Conservation (phyloP, 2,329 filamentous ascomycete genomes). For the Grosmannia clavigera region DNA sequence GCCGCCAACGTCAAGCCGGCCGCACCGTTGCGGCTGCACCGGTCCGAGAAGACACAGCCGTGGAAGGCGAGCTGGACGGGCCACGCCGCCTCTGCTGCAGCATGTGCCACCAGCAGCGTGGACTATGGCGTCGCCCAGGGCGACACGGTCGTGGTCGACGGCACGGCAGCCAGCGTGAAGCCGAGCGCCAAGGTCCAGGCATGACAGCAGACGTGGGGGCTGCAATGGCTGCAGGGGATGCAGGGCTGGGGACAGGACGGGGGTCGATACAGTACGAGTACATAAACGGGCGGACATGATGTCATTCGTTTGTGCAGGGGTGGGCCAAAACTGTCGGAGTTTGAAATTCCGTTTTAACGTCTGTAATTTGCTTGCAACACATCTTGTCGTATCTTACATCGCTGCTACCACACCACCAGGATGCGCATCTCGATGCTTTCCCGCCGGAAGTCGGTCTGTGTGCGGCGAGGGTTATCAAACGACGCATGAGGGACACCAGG, state of each 20-base stretch:
- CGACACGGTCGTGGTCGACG: slow-evolving; percentile 5
- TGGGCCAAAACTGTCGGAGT: not conserved
- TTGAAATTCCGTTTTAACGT: too few relatives aligned
- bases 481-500: slow-evolving; percentile 10
- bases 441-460: slow-evolving; percentile 6
- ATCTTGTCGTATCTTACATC: too few relatives aligned
- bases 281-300: not conserved
- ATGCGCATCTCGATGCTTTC: slow-evolving; percentile 12
- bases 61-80: slow-evolving; percentile 7
- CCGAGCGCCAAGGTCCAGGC: not conserved
- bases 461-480: slow-evolving; percentile 8
- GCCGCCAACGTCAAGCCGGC: slow-evolving; percentile 10
- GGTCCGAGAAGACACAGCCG: slow-evolving; percentile 3
- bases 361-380: too few relatives aligned
- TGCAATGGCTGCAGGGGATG: not conserved
- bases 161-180: slow-evolving; percentile 7
- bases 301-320: not conserved
- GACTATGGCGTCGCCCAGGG: slow-evolving; percentile 5
- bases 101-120: not conserved
- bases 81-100: not conserved
- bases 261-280: not conserved
- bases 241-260: not conserved
- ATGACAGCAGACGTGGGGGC: not conserved
- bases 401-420: slow-evolving; percentile 9
- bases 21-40: not conserved